phyloP scores from a whole-genome alignment of 2,329 filamentous ascomycete genomes.

The Ceratocystis albifundus region DNA sequence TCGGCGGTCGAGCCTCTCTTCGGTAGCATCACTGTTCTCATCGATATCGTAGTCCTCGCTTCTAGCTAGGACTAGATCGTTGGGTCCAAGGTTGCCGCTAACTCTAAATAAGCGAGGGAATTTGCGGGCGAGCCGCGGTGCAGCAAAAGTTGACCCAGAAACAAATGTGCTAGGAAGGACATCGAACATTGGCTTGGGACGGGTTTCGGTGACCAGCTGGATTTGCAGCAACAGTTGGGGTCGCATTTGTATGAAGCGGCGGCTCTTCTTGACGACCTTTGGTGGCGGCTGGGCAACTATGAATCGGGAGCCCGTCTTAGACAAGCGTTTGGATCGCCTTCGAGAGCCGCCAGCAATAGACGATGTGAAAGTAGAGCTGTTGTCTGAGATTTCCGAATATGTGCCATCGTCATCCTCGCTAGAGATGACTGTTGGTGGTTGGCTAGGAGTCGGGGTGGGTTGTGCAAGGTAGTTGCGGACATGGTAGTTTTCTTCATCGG shows the following conservation, averaged over 20 bases:
- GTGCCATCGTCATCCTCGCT: constrained; percentile 40
- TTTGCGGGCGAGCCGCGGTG: constrained; percentile 47
- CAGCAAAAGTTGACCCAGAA: constrained; percentile 41
- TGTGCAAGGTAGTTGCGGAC: constrained; percentile 19
- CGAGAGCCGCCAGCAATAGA: constrained; percentile 26
- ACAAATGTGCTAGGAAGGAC: constrained; percentile 58
- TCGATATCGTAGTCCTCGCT: constrained; percentile 55
- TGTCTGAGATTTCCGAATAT: constrained; percentile 37
- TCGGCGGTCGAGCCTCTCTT: constrained; percentile 36
- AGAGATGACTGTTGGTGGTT: constrained; percentile 25
- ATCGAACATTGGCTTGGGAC: constrained; percentile 58
- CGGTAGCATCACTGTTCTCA: constrained; percentile 38
- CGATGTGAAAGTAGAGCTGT: constrained; percentile 29
- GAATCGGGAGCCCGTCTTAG: constrained; percentile 44
- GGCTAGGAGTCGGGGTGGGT: neutral
- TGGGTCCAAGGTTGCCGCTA: constrained; percentile 51
- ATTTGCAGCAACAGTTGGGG: constrained; percentile 61
- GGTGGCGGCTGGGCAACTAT: constrained; percentile 57
- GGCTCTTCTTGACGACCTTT: constrained; percentile 46
- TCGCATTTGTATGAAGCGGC: constrained; percentile 54
- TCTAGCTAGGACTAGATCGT: constrained; percentile 59
- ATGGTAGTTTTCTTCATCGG: constrained; percentile 20
- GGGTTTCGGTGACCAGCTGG: constrained; percentile 50
- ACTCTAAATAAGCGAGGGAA: constrained; percentile 54
- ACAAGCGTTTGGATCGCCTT: constrained; percentile 23